A percentile compares a stretch with the other conserved stretches of the same genome.
Conservation (phyloP, 1,139 yeast species). For the Entelexis paramagnoliae region DNA sequence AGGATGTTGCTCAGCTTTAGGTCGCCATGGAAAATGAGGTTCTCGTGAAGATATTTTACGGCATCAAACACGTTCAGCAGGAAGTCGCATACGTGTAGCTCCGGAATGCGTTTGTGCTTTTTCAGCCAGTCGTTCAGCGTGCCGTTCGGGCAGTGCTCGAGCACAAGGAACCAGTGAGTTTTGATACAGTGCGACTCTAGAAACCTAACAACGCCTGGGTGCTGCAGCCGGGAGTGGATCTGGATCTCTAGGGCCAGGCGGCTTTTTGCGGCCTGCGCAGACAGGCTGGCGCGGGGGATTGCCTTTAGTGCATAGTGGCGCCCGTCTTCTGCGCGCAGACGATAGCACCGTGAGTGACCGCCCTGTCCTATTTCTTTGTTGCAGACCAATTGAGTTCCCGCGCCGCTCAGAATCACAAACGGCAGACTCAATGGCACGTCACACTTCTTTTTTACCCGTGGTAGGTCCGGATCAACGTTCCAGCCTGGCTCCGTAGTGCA, state of each 20-base stretch:
- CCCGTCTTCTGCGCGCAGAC: slow-evolving; percentile 67
- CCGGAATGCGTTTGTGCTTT: slow-evolving; percentile 67
- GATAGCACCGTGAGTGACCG: slow-evolving; percentile 96
- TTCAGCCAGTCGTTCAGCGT: slow-evolving; percentile 82
- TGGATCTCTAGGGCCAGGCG: slow-evolving; percentile 50
- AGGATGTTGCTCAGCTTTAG: slow-evolving; percentile 87
- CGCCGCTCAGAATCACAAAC: not conserved
- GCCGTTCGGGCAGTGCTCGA: slow-evolving; percentile 77
- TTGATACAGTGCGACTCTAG: slow-evolving; percentile 94
- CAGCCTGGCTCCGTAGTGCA: not conserved
- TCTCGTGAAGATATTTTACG: slow-evolving; percentile 74
- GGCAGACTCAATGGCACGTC: not conserved
- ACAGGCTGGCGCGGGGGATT: slow-evolving; percentile 86
- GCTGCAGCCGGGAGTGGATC: slow-evolving; percentile 81
- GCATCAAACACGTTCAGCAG: slow-evolving; percentile 92
- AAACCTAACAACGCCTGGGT: slow-evolving; percentile 82
- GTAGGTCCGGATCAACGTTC: not conserved
- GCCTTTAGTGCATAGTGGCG: slow-evolving; percentile 90
- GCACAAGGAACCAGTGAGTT: slow-evolving; percentile 65
- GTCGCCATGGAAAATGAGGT: slow-evolving; percentile 89
- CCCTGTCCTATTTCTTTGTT: slow-evolving; percentile 54
- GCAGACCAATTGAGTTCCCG: not conserved
- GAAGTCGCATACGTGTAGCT: slow-evolving; percentile 80
- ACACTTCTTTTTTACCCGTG: not conserved
- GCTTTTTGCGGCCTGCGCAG: slow-evolving; percentile 29